A percentile compares a stretch with the other conserved stretches of the same genome.
Conservation (phyloP, 805 yeast species). For the Monosporozyma yasuniensis region DNA sequence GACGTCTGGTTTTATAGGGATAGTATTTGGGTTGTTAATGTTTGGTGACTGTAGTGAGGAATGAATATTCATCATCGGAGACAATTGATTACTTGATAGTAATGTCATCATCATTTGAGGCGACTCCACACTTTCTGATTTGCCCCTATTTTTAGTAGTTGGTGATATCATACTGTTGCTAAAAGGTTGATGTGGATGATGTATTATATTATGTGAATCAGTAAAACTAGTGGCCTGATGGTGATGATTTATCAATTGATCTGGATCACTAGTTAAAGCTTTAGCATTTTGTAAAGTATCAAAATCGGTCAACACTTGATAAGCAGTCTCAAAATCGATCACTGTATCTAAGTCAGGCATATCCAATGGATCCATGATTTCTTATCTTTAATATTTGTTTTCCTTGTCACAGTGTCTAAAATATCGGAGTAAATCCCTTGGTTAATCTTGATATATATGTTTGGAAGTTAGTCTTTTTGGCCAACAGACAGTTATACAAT, state of each 20-base stretch:
- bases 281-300: slow-evolving; percentile 7
- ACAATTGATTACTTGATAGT: not conserved
- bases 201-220: slow-evolving; percentile 2
- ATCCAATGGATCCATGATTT: slow-evolving; percentile 8
- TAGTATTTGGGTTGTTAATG: not conserved
- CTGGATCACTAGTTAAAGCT: not conserved
- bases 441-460: not conserved
- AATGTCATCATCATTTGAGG: not conserved
- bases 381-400: not conserved
- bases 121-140: not conserved
- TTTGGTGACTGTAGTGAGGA: not conserved
- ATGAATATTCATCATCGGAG: not conserved
- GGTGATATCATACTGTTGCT: not conserved
- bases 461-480: not conserved
- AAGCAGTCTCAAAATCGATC: slow-evolving; percentile 30
- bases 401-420: not conserved
- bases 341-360: slow-evolving; percentile 25
- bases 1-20: not conserved
- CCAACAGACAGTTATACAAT: not conserved
- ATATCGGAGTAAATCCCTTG: not conserved
- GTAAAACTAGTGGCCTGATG: not conserved
- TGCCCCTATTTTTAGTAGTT: not conserved
- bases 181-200: not conserved
- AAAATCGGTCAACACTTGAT: slow-evolving; percentile 22
- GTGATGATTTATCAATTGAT: not conserved